phyloP scores from a whole-genome alignment of 371 early-diverging fungal genomes.

The Mortierella sp. region DNA sequence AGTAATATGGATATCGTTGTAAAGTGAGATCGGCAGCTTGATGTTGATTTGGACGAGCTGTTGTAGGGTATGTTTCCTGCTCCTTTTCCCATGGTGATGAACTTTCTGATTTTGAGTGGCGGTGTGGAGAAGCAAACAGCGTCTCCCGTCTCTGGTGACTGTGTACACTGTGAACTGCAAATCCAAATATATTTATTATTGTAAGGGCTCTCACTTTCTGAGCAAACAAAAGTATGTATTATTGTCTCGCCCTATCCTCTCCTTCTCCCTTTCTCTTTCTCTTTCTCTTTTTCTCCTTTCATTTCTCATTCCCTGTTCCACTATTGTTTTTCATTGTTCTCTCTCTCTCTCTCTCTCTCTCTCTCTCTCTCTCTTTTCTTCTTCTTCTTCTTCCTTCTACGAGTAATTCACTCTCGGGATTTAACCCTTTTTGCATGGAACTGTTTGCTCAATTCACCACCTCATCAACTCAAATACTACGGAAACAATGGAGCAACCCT shows the following conservation, averaged over 20 bases:
- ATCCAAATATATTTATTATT: no score
- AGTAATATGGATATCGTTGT: slow-evolving; percentile 77
- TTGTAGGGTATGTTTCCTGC: slow-evolving; percentile 6
- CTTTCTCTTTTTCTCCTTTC: not conserved
- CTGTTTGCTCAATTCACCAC: not conserved
- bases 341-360: no score
- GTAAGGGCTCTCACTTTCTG: not conserved
- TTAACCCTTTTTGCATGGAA: not conserved
- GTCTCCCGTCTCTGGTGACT: no score
- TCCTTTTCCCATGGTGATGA: slow-evolving; percentile 48
- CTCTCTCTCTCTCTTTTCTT: no score
- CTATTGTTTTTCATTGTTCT: not conserved
- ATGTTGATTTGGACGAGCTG: no score
- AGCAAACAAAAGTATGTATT: not conserved
- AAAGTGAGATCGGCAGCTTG: not conserved
- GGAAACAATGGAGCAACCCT: slow-evolving; percentile 28
- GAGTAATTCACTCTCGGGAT: no score
- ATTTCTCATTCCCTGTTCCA: not conserved
- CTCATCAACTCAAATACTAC: not conserved
- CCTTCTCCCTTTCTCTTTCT: slow-evolving; percentile 3
- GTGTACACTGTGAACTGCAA: no score
- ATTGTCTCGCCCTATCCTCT: not conserved
- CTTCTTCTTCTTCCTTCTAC: not conserved
- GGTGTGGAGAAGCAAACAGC: not conserved
- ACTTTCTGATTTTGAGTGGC: not conserved